phyloP scores from a whole-genome alignment of 2,329 filamentous ascomycete genomes.

The Colletotrichum orchidophilum region DNA sequence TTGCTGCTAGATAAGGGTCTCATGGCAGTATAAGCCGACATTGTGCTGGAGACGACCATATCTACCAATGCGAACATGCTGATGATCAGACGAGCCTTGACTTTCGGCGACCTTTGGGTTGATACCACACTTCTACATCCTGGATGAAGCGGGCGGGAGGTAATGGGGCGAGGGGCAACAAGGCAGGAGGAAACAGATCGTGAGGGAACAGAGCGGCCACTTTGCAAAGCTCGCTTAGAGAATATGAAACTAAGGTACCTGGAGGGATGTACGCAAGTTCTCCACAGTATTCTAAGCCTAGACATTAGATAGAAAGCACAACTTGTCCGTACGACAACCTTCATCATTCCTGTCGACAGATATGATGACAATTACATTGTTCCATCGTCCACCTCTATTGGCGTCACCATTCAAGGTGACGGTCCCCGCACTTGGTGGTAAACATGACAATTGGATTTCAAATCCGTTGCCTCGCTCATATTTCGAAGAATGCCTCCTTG shows the following conservation, averaged over 20 bases:
- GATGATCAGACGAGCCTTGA: background rate
- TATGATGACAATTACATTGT: background rate
- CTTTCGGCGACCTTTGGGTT: background rate
- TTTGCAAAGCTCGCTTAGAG: background rate
- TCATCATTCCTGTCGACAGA: background rate
- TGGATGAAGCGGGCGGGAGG: background rate
- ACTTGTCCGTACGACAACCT: background rate
- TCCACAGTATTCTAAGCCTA: background rate
- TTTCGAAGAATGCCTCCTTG: background rate
- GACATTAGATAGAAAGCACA: background rate
- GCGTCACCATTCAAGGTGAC: background rate
- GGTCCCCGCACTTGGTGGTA: background rate
- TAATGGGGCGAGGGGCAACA: background rate
- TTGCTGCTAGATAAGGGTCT: slow-evolving; percentile 48
- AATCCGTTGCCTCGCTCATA: background rate
- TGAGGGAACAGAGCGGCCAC: background rate
- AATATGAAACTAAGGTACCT: background rate
- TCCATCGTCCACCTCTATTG: background rate
- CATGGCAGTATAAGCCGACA: background rate
- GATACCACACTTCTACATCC: background rate
- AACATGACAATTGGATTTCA: background rate
- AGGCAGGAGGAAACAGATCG: background rate
- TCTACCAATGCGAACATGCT: background rate
- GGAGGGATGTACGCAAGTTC: background rate
- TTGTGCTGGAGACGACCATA: background rate